Evolutionary conservation across 129 eudicot species (phyloP).

Genomic region (Saposhnikovia divaricata): DNA sequence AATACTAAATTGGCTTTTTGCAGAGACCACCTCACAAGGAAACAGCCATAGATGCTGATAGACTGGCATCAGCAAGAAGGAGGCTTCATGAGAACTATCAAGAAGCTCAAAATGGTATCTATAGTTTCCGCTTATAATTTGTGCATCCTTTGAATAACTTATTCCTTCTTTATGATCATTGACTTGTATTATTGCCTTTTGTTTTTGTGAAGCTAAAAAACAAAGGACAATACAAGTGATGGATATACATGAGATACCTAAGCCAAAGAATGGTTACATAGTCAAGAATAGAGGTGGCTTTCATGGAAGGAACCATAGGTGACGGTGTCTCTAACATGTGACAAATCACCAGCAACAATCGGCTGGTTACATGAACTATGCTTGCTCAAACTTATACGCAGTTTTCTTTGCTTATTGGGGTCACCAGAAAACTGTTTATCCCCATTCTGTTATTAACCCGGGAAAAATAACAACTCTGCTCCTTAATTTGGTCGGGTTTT

Average conservation of each 20-base stretch:
- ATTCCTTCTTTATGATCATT: neutral
- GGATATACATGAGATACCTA: slow-evolving; percentile 96
- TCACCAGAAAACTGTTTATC: slow-evolving; percentile 18
- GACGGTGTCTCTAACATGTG: slow-evolving; percentile 6
- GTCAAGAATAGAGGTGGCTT: slow-evolving; percentile 80
- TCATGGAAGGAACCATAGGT: slow-evolving; percentile 74
- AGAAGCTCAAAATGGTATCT: slow-evolving; percentile 83
- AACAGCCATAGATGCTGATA: slow-evolving; percentile 52
- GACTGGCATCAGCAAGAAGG: slow-evolving; percentile 74
- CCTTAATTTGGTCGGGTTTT: neutral
- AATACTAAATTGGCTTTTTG: slow-evolving; percentile 19
- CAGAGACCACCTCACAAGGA: slow-evolving; percentile 60
- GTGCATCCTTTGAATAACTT: neutral
- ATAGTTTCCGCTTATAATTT: neutral
- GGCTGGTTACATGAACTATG: neutral
- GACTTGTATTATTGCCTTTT: slow-evolving; percentile 2
- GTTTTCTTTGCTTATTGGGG: slow-evolving; percentile 11
- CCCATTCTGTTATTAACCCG: slow-evolving; percentile 7
- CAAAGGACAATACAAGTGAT: slow-evolving; percentile 93
- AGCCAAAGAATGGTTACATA: slow-evolving; percentile 76
- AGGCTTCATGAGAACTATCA: slow-evolving; percentile 97
- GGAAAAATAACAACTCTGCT: slow-evolving; percentile 1
- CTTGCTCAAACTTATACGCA: neutral
- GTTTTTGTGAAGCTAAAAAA: slow-evolving; percentile 69
- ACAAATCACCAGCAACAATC: neutral